Evolutionary conservation across 2,329 filamentous ascomycete species (phyloP).

Genomic region (Fusarium armeniacum): DNA sequence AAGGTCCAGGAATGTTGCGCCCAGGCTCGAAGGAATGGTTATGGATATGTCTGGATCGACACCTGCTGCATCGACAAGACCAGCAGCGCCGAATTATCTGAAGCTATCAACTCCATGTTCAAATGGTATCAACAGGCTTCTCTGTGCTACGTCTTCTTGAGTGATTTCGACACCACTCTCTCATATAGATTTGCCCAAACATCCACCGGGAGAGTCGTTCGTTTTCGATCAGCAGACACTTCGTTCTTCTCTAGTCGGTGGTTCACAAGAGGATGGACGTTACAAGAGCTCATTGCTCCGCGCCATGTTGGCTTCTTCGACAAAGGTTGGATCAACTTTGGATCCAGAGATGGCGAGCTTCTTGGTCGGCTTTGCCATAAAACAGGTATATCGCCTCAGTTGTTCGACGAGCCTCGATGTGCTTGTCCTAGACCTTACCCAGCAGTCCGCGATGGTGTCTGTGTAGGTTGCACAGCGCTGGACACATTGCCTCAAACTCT

Average conservation of each 20-base stretch:
- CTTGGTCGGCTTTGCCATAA: conserved; percentile 29
- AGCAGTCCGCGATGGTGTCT: conserved; percentile 39
- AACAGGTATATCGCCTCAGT: conserved; percentile 39
- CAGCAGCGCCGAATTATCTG: conserved; percentile 48
- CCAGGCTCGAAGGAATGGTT: conserved; percentile 27
- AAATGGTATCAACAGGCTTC: conserved; percentile 47
- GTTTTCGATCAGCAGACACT: not conserved
- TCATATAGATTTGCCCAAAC: not conserved
- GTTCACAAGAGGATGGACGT: conserved; percentile 48
- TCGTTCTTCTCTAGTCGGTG: conserved; percentile 42
- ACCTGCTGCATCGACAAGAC: conserved; percentile 52
- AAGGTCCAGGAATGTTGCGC: conserved; percentile 42
- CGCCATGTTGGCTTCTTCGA: conserved; percentile 50
- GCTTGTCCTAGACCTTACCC: conserved; percentile 8
- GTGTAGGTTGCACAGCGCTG: conserved; percentile 12
- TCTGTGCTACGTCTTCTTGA: conserved; percentile 48
- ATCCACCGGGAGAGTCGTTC: not conserved
- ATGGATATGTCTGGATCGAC: conserved; percentile 48
- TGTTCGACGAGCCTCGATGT: conserved; percentile 43
- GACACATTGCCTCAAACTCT: conserved; percentile 42
- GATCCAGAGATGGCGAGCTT: conserved; percentile 44
- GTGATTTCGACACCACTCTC: conserved; percentile 31
- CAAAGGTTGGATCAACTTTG: conserved; percentile 46
- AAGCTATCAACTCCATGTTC: conserved; percentile 52
- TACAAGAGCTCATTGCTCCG: conserved; percentile 53